Evolutionary conservation across 2,329 filamentous ascomycete species (phyloP).

Genomic region (Nothophaeocryptopus gaeumannii): DNA sequence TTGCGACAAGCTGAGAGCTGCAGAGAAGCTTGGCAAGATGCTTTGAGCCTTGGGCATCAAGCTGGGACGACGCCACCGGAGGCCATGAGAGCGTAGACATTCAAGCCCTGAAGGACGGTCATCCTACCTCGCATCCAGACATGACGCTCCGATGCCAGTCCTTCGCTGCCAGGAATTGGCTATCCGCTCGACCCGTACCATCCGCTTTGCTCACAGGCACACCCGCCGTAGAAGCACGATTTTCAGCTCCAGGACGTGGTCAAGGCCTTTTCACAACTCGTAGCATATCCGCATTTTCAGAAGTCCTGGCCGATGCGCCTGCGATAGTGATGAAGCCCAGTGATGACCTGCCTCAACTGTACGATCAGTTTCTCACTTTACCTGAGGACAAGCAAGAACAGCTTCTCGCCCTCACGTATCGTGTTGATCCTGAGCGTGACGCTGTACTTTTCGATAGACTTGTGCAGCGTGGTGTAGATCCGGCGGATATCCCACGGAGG

Average conservation of each 20-base stretch:
- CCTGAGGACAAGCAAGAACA: constrained; percentile 11
- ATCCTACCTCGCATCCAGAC: neutral
- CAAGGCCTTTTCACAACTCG: constrained; percentile 22
- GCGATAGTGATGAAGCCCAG: constrained; percentile 22
- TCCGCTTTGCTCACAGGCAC: constrained; percentile 16
- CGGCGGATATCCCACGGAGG: constrained; percentile 12
- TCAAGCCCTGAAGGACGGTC: no score
- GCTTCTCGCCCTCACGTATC: constrained; percentile 17
- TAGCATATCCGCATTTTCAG: constrained; percentile 11
- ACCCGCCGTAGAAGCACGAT: constrained; percentile 12
- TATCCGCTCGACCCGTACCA: constrained; percentile 13
- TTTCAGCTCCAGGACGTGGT: constrained; percentile 20
- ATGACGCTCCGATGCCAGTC: constrained; percentile 11
- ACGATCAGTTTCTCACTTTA: constrained; percentile 17
- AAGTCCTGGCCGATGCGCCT: constrained; percentile 20
- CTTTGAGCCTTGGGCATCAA: no score
- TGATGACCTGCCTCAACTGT: constrained; percentile 26
- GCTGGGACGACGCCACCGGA: no score
- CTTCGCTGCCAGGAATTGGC: constrained; percentile 20
- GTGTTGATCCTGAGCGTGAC: constrained; percentile 15
- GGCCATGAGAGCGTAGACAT: no score
- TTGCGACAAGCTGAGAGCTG: no score
- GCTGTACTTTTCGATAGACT: constrained; percentile 21
- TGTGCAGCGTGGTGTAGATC: constrained; percentile 16
- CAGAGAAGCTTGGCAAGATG: no score